phyloP scores from a whole-genome alignment of 768 basidiomycete species.

The Daedalea quercina region DNA sequence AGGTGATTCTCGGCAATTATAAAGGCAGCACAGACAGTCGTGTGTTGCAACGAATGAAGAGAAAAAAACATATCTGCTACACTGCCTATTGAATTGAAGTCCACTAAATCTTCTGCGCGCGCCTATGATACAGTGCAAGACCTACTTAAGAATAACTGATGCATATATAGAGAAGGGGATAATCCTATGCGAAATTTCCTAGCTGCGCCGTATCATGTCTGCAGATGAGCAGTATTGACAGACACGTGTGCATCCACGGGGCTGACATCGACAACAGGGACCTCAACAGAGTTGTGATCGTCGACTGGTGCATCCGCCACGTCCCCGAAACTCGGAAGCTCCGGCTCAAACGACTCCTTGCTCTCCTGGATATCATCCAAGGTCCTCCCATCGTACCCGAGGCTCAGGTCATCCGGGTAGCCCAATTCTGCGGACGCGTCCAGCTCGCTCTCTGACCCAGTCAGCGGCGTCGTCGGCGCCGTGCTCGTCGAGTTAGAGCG shows the following conservation, averaged over 20 bases:
- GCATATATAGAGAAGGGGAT: neutral
- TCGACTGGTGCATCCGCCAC: neutral
- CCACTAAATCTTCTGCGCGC: no score
- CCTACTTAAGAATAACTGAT: neutral
- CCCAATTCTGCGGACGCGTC: neutral
- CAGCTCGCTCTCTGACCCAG: neutral
- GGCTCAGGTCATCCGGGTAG: slow-evolving; percentile 1
- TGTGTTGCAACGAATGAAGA: no score
- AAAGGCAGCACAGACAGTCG: no score
- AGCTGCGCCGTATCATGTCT: neutral
- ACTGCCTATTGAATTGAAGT: no score
- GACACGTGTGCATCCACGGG: neutral
- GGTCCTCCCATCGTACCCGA: neutral
- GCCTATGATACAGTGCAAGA: no score
- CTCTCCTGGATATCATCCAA: neutral
- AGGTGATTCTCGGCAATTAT: no score
- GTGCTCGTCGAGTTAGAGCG: slow-evolving; percentile 10
- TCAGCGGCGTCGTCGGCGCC: slow-evolving; percentile 15
- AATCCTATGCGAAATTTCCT: neutral
- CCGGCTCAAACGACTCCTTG: neutral
- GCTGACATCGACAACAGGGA: neutral
- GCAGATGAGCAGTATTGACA: neutral
- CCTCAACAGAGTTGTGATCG: neutral
- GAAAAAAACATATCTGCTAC: no score
- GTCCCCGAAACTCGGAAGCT: neutral